These are phyloP conservation scores for peach (Prunus persica) DNA, from an alignment of 306 rosid genomes.

Conservation along the genomic window DNA sequence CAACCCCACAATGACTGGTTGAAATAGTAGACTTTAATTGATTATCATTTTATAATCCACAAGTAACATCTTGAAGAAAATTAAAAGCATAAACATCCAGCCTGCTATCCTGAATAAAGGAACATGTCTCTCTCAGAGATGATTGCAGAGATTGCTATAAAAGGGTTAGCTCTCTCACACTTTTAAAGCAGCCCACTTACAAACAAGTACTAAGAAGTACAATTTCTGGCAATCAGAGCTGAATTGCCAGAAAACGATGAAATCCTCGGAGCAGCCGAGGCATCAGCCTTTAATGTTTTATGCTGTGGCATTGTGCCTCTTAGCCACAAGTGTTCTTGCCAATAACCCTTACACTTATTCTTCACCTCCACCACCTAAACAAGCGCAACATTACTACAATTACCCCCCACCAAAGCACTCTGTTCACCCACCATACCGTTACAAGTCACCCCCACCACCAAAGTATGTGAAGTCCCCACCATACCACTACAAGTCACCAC, in stretches of 20 bases:
- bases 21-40: neutral
- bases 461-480: neutral
- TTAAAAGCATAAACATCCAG: neutral
- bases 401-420: neutral
- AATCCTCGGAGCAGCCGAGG: neutral
- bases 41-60: neutral
- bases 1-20: neutral
- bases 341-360: neutral
- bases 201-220: neutral
- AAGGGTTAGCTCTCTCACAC: neutral
- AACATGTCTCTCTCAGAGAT: neutral
- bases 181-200: neutral
- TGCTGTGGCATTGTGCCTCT: neutral
- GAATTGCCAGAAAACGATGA: neutral
- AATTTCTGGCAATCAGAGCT: neutral
- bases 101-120: neutral
- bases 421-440: neutral
- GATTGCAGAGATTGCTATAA: neutral
- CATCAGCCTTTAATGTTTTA: neutral
- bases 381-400: neutral
- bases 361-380: neutral
- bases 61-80: neutral
- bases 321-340: conserved; percentile 2
- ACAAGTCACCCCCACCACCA: neutral
- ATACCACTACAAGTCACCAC: neutral